Base-by-base conservation (phyloP, 2,329 filamentous ascomycete genomes). In the Paecilomyces sp. region DNA sequence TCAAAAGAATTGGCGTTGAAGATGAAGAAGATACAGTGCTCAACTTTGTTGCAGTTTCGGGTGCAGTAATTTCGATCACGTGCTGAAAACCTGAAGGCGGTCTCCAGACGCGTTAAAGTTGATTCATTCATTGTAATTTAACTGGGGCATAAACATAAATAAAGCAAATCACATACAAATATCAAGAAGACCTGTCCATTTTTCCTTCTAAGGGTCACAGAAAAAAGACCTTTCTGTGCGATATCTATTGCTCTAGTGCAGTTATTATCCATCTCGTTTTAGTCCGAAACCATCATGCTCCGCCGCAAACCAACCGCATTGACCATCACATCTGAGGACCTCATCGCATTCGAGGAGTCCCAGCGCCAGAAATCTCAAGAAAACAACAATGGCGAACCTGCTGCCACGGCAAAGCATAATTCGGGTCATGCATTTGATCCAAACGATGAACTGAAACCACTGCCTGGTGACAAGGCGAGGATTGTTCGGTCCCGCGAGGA, bases 231-330 rank as follows among this genome's bases (percentile, higher is more conserved):
- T 12, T 33, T 12, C 8, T 12, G 9, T 11, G 31, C 31, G 1
- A 33, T 33, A 33, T 33, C 11, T 33, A 8, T 33, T 33, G 31
- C 8, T 47, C 41, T 15, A 18, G 41, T 47, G n/a, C 18, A 18
- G 18, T n/a, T 18, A 9, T 18, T 18, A 8, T 8, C n/a, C 8
- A 18, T 47, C 15, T 47, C n/a, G 9, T 47, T 15, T 47, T 18
- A n/a, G n/a, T 47, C 41, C 41, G 6, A 18, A n/a, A 22, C 36
- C 56, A 72, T 54, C 11, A 81, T 81, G 79, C 77, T 81, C 60
- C 79, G 79, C 62, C 77, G 79, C 61, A 79, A 80, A 63, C 79
- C 79, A 30, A 81, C 79, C 24, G 76, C 78, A n/a, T 77, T 81
- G 53, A 76, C 78, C 52, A 71, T 81, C 24, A 80, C 79, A 0